Conservation (phyloP, 2,329 filamentous ascomycete species). For the Sporothrix euskadiensis region DNA sequence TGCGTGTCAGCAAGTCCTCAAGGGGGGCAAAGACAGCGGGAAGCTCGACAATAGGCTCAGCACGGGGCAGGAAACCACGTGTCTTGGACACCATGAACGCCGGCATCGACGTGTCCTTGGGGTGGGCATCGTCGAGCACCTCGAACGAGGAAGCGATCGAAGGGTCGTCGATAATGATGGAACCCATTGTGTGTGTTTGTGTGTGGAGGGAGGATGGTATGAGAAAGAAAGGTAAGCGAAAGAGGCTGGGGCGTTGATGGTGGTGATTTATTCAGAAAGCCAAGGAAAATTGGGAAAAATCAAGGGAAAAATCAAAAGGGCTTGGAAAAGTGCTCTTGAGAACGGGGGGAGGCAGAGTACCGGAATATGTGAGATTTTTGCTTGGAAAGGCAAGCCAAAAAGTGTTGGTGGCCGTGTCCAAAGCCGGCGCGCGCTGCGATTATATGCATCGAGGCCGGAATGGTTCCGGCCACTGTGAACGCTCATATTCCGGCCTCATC, state of each 20-base stretch:
- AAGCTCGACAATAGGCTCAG: constrained; percentile 62
- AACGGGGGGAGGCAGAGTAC: constrained; percentile 2
- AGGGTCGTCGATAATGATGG: constrained; percentile 40
- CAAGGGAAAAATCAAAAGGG: neutral
- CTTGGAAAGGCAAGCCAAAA: neutral
- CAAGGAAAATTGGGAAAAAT: neutral
- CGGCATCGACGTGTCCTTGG: constrained; percentile 63
- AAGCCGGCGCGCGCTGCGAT: constrained; percentile 38
- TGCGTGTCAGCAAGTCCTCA: constrained; percentile 69
- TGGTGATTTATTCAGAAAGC: neutral
- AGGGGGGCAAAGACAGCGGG: constrained; percentile 73
- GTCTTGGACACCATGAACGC: constrained; percentile 79
- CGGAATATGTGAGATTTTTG: constrained; percentile 14
- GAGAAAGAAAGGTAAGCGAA: neutral
- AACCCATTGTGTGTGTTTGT: constrained; percentile 44
- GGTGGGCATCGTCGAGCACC: constrained; percentile 63
- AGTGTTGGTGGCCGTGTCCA: neutral
- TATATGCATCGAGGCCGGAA: constrained; percentile 55
- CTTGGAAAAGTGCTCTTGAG: neutral
- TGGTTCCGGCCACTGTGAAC: constrained; percentile 46
- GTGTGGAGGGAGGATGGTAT: neutral
- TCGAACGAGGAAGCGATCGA: constrained; percentile 48
- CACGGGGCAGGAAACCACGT: constrained; percentile 71
- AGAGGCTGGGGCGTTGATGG: neutral
- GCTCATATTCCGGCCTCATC: constrained; percentile 31